Evolutionary conservation across 306 rosid genomes (phyloP), one percentile per base, ranked within the genome.

Genomic region (Trifolium dubium): DNA sequence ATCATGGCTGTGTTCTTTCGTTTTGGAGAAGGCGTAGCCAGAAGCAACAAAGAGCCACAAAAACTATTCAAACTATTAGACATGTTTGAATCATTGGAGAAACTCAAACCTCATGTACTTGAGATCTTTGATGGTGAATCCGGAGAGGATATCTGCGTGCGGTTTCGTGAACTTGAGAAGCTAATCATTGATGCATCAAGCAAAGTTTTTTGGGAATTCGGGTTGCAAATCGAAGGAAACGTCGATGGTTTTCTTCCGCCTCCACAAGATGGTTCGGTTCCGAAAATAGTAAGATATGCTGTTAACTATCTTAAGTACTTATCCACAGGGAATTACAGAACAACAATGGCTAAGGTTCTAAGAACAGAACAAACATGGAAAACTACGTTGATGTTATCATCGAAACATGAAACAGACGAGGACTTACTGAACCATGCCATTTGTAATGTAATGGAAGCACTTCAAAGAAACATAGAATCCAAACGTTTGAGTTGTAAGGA

Each of bases 1-100:
- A 93, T 93, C 78, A 88, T 88, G 94, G 97, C 97, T 0, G 97
- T 91, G 11, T 93, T 93, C 86, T 86, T 89, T 66, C 77, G 98
- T 12, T 93, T 93, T 65, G 98, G 98, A 3, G 98, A 93, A 80
- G 96, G 92, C 5, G 85, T 91, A 0, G 82, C 96, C 2, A 68
- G 94, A 37, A 88, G 98, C 86, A 88, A 76, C 74, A 91, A 91
- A 79, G 98, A 91, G 80, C 97, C 97, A 2, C 96, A 93, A 58
- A 93, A 93, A 64, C 68, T 93, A 31, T 93, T 93, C 89, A 89
- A 89, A 74, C 79, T 91, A 17, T 39, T 93, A n/a, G 97, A 89
- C 80, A 91, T 93, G 96, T 91, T 89, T 46, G 89, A 84, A 3
- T 81, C 93, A 37, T 69, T 89, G 4, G 88, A 86, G 58, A 89